Conservation (phyloP, 2,329 filamentous ascomycete genomes). For the Zopfia rhizophila region DNA sequence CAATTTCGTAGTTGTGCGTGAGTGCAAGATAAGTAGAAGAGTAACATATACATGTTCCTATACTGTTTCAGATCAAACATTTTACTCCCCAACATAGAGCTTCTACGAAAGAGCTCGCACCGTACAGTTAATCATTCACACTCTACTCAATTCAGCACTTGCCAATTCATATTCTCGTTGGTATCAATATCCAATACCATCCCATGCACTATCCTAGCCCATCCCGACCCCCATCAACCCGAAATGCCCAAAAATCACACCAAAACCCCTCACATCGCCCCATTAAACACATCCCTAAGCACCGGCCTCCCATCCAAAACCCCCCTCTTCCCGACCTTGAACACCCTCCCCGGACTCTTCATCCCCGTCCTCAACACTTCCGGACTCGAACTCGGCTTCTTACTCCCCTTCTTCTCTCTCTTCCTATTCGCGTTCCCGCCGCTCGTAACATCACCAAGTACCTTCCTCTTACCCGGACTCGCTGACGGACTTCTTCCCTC, state of each 20-base stretch:
- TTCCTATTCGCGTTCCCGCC: conserved; percentile 22
- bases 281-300: conserved; percentile 81
- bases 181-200: no score
- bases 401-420: conserved; percentile 27
- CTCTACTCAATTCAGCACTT: no score
- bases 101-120: no score
- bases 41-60: no score
- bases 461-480: conserved; percentile 9
- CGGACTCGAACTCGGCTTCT: conserved; percentile 33
- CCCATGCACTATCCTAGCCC: no score
- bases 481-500: conserved; percentile 25
- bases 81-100: no score
- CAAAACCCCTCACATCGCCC: conserved; percentile 24
- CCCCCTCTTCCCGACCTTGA: conserved; percentile 64
- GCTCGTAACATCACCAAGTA: conserved; percentile 9
- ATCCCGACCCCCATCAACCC: no score
- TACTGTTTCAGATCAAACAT: no score
- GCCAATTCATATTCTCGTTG: no score
- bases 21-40: no score
- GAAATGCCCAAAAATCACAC: neutral
- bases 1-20: no score
- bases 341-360: conserved; percentile 68
- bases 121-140: no score
- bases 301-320: conserved; percentile 75
- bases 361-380: conserved; percentile 47